phyloP scores from a whole-genome alignment of 805 yeast genomes.

The Yarrowia divulgata region DNA sequence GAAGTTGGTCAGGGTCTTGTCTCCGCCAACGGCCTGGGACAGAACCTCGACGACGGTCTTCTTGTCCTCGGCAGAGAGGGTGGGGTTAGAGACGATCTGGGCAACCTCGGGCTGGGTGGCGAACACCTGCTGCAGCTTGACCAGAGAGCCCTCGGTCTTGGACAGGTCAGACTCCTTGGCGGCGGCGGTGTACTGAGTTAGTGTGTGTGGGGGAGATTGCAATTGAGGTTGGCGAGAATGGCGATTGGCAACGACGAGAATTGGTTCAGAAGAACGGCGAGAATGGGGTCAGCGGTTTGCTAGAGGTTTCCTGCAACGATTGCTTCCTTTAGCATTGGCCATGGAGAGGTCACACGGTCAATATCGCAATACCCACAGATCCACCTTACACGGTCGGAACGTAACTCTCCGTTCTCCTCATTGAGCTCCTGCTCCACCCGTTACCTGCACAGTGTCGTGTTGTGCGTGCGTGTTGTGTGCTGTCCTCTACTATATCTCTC shows the following conservation, averaged over 20 bases:
- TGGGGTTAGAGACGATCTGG: constrained; percentile 77
- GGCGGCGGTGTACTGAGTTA: constrained; percentile 73
- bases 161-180: constrained; percentile 80
- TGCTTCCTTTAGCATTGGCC: no score
- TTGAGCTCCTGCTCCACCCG: neutral
- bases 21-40: constrained; percentile 58
- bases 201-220: neutral
- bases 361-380: no score
- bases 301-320: no score
- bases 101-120: constrained; percentile 68
- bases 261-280: no score
- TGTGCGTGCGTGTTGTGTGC: neutral
- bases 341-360: no score
- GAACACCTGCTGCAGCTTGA: constrained; percentile 62
- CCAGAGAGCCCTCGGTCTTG: constrained; percentile 70
- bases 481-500: no score
- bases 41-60: constrained; percentile 69
- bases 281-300: neutral
- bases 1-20: constrained; percentile 78
- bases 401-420: no score
- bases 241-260: no score
- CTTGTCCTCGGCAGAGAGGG: constrained; percentile 79
- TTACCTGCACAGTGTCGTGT: neutral
- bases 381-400: no score
- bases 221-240: no score